Evolutionary conservation across 2,329 filamentous ascomycete species (phyloP), one percentile per base, ranked within the genome.

Genomic region (Fusarium guadeloupense): DNA sequence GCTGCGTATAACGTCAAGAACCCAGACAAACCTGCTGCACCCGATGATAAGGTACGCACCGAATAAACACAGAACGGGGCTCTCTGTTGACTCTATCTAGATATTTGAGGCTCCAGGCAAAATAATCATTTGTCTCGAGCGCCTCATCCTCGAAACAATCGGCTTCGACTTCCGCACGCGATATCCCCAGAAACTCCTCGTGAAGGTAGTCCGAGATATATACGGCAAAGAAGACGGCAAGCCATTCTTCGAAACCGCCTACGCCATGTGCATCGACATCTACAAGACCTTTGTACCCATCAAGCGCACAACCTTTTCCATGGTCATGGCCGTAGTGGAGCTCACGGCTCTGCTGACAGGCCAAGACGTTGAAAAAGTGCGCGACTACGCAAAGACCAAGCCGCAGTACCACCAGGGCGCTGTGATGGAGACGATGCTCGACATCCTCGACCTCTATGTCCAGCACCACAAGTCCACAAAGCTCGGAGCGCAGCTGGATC

Each of bases 261-360:
- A 93, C 77, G 87, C 89, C 60, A 90, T 98, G 73, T 90, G 89
- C 40, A 85, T 94, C 46, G 95, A 99, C 76, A 80, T 97, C 40
- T 97, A 97, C 78, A 92, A 93, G 72, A 99, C 95, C 0, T 96
- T 95, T 75, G 89, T 92, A 1, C 93, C 93, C 9, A 82, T 98
- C 54, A 98, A 98, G 78, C 92, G 96, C 69, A 91, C 89, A 1
- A 91, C 91, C 0, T 86, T 90, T n/a, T 90, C 92, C 13, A 89
- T 97, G 83, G 92, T 91, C 1, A 85, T 96, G 69, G 89, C 90
- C 9, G 86, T 92, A 64, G 78, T 96, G 10, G 93, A 97, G 76
- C 84, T 98, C 30, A 89, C 93, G 1, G 86, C 89, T 0, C 83
- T 91, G 21, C 76, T 97, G 51, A 62, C 57, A 13, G 65, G 54